phyloP scores from a whole-genome alignment of 768 basidiomycete genomes.

The Amanita rimosa region DNA sequence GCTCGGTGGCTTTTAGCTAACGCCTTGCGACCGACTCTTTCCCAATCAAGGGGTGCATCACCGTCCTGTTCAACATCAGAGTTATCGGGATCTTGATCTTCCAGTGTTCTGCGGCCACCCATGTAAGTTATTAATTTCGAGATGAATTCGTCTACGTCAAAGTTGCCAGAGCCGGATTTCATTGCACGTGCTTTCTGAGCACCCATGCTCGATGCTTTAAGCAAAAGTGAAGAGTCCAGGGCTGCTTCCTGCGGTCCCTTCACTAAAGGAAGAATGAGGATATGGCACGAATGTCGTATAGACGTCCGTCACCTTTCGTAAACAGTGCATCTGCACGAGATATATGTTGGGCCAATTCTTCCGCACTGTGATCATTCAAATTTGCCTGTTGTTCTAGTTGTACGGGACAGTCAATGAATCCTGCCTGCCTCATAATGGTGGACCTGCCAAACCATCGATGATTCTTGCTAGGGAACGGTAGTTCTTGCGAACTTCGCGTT shows the following conservation, averaged over 20 bases:
- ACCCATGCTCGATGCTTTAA: constrained; percentile 67
- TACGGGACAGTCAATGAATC: neutral
- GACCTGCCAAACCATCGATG: constrained; percentile 44
- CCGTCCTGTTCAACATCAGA: constrained; percentile 42
- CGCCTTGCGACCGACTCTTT: constrained; percentile 74
- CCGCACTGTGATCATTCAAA: constrained; percentile 43
- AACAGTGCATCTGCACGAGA: constrained; percentile 52
- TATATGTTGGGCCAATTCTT: constrained; percentile 44
- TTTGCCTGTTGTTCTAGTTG: constrained; percentile 34
- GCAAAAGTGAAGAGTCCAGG: constrained; percentile 75
- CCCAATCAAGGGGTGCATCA: constrained; percentile 59
- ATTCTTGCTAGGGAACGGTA: constrained; percentile 58
- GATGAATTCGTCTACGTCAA: constrained; percentile 90
- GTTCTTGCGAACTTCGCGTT: constrained; percentile 59
- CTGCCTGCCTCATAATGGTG: neutral
- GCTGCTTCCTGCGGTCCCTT: constrained; percentile 82
- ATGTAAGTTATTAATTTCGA: constrained; percentile 62
- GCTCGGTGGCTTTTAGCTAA: constrained; percentile 71
- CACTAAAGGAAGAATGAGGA: constrained; percentile 27
- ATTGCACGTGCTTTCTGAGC: constrained; percentile 85
- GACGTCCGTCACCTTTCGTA: constrained; percentile 23
- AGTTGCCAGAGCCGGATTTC: constrained; percentile 79
- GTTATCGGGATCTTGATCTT: constrained; percentile 32
- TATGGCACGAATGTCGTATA: neutral
- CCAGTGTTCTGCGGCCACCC: constrained; percentile 49